Evolutionary conservation across 176 grass and related monocot genomes (phyloP), one percentile per base, ranked within the genome.

Genomic region (Avena eriantha): DNA sequence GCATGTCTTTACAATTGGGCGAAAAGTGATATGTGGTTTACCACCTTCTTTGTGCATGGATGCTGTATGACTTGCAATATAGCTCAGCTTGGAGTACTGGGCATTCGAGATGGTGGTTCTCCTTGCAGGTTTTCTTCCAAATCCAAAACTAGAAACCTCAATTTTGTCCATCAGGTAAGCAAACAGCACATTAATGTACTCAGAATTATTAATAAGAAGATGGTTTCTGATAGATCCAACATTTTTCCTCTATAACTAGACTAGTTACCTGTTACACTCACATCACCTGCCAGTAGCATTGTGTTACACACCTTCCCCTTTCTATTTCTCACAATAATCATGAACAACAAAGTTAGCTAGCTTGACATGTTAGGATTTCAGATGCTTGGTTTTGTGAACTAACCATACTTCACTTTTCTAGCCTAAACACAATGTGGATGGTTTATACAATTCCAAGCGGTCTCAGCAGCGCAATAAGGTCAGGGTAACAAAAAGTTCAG

Each of bases 51-150:
- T 63, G 33, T 83, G 21, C 65, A 47, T 74, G 84, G 46, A 78
- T 16, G 80, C 58, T 59, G 63, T 90, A 83, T 80, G 57, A 14
- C 7, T 80, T 75, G 35, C 49, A 68, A 84, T 9, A 59, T 87
- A 75, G 3, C 31, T 65, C 76, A 98, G 95, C 87, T 92, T 98
- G 88, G 93, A 98, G 79, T 98, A 92, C 82, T 98, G 95, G 95
- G 91, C 93, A 60, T 98, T 98, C 65, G 95, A 98, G 87, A 98
- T 98, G 95, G 95, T 98, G 77, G 91, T 98, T 91, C 91, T 98
- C 4, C 83, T 98, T 73, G 82, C 95, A 21, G 95, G 95, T 54
- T 95, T 98, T 92, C 95, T 98, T 82, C 91, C 93, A 72, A 53
- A 95, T 83, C 95, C 95, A 89, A 93, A 95, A 84, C 80, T 98